phyloP scores from a whole-genome alignment of 202 grass and related monocot genomes.

The Schoenoplectus tabernaemontani region DNA sequence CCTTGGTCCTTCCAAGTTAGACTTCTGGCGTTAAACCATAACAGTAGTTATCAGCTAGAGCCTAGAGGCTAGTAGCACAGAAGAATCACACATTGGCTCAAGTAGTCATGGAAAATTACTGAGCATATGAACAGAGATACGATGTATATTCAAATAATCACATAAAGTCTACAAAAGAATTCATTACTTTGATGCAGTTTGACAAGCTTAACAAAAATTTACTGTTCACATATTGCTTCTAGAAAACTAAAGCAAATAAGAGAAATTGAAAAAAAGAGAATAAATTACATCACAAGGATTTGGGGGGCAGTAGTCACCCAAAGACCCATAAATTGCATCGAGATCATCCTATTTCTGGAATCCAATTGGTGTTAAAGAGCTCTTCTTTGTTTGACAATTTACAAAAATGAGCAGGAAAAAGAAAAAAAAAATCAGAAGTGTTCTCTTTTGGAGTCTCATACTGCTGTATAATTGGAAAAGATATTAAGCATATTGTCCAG shows the following conservation, averaged over 20 bases:
- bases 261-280: slow-evolving; percentile 33
- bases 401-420: slow-evolving; percentile 32
- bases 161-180: slow-evolving; percentile 57
- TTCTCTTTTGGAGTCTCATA: slow-evolving; percentile 43
- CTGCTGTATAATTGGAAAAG: slow-evolving; percentile 65
- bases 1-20: too few relatives aligned
- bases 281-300: slow-evolving; percentile 41
- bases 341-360: too few relatives aligned
- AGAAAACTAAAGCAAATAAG: slow-evolving; percentile 19
- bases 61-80: neutral
- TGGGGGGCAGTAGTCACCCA: slow-evolving; percentile 21
- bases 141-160: slow-evolving; percentile 21
- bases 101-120: neutral
- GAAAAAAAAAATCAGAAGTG: slow-evolving; percentile 19
- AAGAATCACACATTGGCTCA: neutral
- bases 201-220: slow-evolving; percentile 31
- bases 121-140: slow-evolving; percentile 18
- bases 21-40: too few relatives aligned
- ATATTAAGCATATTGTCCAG: slow-evolving; percentile 60
- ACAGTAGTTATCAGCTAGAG: too few relatives aligned
- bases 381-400: slow-evolving; percentile 46
- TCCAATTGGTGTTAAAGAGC: neutral
- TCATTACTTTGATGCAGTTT: slow-evolving; percentile 2
- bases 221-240: slow-evolving; percentile 30
- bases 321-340: neutral